Evolutionary conservation across 805 yeast genomes (phyloP).

Genomic region (Saccharomycopsis sp.): DNA sequence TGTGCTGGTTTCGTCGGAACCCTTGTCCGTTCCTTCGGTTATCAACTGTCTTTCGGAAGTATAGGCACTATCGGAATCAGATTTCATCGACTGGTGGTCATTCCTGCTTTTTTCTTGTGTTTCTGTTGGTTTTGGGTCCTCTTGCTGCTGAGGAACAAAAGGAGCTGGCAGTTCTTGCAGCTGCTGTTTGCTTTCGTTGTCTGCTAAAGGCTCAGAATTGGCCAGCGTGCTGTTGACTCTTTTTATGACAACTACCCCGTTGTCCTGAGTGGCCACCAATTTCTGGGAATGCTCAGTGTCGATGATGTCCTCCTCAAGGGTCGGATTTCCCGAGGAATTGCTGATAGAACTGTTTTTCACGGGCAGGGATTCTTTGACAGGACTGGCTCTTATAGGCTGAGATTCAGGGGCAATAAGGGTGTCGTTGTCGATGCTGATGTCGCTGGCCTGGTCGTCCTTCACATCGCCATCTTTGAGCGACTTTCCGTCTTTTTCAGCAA

Average conservation of each 20-base stretch:
- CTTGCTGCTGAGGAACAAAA: background rate
- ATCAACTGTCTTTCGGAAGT: background rate
- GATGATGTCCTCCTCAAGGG: background rate
- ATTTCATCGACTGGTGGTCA: background rate
- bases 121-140: background rate
- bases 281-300: background rate
- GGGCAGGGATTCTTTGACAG: background rate
- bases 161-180: too few relatives aligned
- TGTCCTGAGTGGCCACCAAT: background rate
- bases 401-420: background rate
- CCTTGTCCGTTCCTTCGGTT: slow-evolving; percentile 11
- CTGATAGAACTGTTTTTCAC: background rate
- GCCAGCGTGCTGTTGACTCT: background rate
- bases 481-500: slow-evolving; percentile 29
- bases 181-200: too few relatives aligned
- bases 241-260: slow-evolving; percentile 1
- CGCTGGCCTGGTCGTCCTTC: background rate
- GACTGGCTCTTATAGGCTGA: background rate
- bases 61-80: background rate
- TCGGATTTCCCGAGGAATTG: too few relatives aligned
- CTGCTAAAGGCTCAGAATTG: too few relatives aligned
- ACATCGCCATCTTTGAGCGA: slow-evolving; percentile 13
- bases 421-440: background rate
- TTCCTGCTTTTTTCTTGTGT: background rate
- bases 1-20: background rate